Evolutionary conservation across 495 filamentous ascomycete genomes (phyloP), one percentile per base, ranked within the genome.

Genomic region (Penicillium cinerascens): DNA sequence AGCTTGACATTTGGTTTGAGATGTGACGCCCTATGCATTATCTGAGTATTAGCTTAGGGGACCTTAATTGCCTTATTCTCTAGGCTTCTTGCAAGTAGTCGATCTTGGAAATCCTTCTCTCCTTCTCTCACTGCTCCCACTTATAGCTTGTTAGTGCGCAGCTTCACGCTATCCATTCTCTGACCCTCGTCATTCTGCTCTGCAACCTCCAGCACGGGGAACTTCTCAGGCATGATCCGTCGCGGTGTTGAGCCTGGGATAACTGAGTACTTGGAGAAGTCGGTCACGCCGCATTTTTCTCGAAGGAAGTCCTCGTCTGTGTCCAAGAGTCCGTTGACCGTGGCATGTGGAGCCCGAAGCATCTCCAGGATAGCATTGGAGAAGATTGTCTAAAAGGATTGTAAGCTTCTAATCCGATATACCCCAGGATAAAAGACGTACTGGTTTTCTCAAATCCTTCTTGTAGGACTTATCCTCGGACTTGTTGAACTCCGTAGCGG

Each of bases 231-330:
- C 90, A 95, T 92, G 42, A 95, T 93, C 37, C 90, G 72, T 21
- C 89, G 68, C 0, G 90, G 89, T 0, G 37, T 65, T 0, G 81
- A 59, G 0, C 88, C 90, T 0, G 78, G 73, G 0, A 93, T 75
- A 0, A 92, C 68, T 4, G 79, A 77, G 63, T 95, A 95, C 53
- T 82, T 79, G 0, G 81, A 81, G 63, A 95, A 93, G 66, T 95
- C 87, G 0, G 72, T 76, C 4, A 92, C 72, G 2, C 83, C 82
- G n/a, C 57, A 73, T 42, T 84, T 69, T 22, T 78, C 70, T 20
- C 87, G 75, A 23, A 95, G 75, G 57, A 91, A 92, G 63, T 95
- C 90, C 61, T 95, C 90, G 55, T 95, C 90, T 1, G 91, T 81
- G 35, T 83, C 75, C 4, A 92, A 68, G 8, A 82, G 70, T 0